A percentile compares a stretch with the other conserved stretches of the same genome.
Evolutionary conservation across 2,329 filamentous ascomycete species (phyloP).

Genomic region (Diaporthe citrichinensis): DNA sequence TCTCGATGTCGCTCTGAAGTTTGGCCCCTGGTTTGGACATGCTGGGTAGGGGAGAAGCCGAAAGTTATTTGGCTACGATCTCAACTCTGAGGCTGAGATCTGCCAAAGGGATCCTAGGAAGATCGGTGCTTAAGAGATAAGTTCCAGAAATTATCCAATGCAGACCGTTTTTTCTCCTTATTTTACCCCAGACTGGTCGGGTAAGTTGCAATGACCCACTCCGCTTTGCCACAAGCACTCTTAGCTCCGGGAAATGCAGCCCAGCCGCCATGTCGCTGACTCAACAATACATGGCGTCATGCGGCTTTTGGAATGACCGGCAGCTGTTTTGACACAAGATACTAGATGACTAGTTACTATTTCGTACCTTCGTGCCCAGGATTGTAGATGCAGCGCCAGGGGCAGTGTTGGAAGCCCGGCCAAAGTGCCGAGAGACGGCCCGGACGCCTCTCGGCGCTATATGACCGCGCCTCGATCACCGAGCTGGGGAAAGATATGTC

Average conservation of each 20-base stretch:
- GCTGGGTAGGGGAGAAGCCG: not conserved
- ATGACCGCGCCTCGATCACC: not conserved
- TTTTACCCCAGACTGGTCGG: slow-evolving; percentile 12
- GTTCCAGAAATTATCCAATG: not conserved
- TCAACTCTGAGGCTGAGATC: slow-evolving; percentile 3
- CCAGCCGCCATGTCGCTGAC: slow-evolving; percentile 11
- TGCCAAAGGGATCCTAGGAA: not conserved
- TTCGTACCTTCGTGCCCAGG: not conserved
- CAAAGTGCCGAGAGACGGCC: not conserved
- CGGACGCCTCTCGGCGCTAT: not conserved
- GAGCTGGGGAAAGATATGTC: not conserved
- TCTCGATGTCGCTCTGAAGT: not conserved
- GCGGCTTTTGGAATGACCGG: not conserved
- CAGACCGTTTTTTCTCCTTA: not conserved
- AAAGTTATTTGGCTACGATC: not conserved
- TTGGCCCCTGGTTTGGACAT: not conserved
- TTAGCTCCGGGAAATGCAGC: slow-evolving; percentile 6
- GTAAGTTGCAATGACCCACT: not conserved
- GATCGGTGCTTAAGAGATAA: not conserved
- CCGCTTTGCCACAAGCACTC: not conserved
- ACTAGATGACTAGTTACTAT: not conserved
- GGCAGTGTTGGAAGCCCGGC: not conserved
- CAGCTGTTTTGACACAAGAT: not conserved
- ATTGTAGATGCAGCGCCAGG: not conserved
- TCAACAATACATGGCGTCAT: slow-evolving; percentile 25